Evolutionary conservation across 2,329 filamentous ascomycete genomes (phyloP).

Genomic region (Chaetothyriales sp.): DNA sequence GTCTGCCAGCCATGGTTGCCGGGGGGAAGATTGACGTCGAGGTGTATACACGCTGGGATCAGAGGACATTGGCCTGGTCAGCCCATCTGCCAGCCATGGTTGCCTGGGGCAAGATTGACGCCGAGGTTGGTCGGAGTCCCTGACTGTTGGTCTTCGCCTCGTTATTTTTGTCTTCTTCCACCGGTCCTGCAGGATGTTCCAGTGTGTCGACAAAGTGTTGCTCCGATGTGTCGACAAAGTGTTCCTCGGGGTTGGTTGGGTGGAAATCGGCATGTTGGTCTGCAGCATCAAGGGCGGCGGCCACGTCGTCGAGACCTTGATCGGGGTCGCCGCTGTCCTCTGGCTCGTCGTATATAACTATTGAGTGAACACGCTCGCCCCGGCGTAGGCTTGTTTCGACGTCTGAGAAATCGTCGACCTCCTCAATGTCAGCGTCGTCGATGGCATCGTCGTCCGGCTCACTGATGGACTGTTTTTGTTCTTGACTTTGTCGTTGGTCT

Average conservation of each 20-base stretch:
- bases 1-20: neutral
- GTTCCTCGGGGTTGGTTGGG: neutral
- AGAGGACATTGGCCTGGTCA: neutral
- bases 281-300: neutral
- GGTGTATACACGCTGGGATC: neutral
- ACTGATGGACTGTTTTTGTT: constrained; percentile 13
- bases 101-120: neutral
- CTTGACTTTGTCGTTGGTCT: neutral
- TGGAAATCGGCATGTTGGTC: neutral
- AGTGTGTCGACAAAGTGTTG: neutral
- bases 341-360: constrained; percentile 5
- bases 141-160: neutral
- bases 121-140: neutral
- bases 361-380: constrained; percentile 17
- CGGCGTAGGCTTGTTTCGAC: constrained; percentile 9
- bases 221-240: neutral
- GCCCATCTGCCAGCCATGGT: neutral
- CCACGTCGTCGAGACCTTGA: neutral
- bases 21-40: too few species aligned
- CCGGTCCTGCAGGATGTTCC: neutral
- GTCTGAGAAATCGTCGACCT: constrained; percentile 18
- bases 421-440: constrained; percentile 23
- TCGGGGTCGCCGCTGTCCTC: neutral
- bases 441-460: constrained; percentile 29
- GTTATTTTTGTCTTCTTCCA: neutral